A percentile compares a stretch with the other conserved stretches of the same genome.
Evolutionary conservation across 108 stramenopile species (phyloP).

Genomic region (Cyclotella atomus): DNA sequence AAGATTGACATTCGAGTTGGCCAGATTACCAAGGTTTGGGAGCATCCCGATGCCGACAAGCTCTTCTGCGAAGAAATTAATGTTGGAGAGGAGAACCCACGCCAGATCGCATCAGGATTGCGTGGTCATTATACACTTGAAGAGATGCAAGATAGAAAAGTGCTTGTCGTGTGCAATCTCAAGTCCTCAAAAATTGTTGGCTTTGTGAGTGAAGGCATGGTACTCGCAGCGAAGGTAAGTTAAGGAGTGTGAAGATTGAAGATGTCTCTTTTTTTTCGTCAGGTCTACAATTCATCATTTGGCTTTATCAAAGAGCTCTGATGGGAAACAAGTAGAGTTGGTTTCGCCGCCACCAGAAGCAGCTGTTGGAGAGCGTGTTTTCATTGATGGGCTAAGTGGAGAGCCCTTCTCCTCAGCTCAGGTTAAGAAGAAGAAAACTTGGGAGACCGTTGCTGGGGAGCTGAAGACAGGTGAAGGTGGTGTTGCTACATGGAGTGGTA

Average conservation of each 20-base stretch:
- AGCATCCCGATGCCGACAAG: constrained; percentile 92
- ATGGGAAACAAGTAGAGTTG: constrained; percentile 79
- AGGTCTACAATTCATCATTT: not conserved
- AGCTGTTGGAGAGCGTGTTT: constrained; percentile 84
- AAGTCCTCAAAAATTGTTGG: constrained; percentile 91
- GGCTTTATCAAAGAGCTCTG: constrained; percentile 45
- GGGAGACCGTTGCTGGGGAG: constrained; percentile 72
- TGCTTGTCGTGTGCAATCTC: constrained; percentile 93
- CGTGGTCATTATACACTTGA: constrained; percentile 83
- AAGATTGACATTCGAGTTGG: constrained; percentile 92
- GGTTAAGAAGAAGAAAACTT: constrained; percentile 89
- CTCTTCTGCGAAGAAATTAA: constrained; percentile 94
- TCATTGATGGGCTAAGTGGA: constrained; percentile 78
- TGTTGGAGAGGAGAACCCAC: constrained; percentile 80
- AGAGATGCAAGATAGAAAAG: constrained; percentile 86
- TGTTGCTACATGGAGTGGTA: constrained; percentile 83
- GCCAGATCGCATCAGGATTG: constrained; percentile 91
- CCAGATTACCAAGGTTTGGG: constrained; percentile 88
- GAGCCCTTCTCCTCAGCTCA: constrained; percentile 82
- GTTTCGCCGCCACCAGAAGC: constrained; percentile 82
- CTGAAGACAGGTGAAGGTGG: constrained; percentile 82
- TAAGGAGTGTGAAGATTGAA: not conserved
- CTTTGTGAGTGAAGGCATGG: constrained; percentile 88
- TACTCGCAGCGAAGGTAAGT: constrained; percentile 82
- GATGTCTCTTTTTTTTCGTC: not conserved